phyloP scores from a whole-genome alignment of 306 rosid genomes.

The Acacia confusa region DNA sequence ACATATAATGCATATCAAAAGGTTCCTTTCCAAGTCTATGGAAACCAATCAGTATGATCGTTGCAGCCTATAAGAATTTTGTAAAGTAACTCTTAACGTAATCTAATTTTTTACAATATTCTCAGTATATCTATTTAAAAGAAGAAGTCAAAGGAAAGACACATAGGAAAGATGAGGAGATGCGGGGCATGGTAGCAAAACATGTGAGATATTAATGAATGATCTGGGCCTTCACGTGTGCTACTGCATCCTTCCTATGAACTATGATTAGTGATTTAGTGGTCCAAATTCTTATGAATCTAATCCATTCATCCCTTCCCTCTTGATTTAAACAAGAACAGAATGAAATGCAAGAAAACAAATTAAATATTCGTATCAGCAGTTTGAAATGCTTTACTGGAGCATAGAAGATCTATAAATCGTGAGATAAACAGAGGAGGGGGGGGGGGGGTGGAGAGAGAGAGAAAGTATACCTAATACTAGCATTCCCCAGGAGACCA shows the following conservation, averaged over 20 bases:
- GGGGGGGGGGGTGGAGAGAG: not conserved
- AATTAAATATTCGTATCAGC: not conserved
- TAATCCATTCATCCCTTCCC: not conserved
- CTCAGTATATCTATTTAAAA: too few species aligned
- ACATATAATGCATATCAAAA: not conserved
- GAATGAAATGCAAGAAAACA: conserved; percentile 14
- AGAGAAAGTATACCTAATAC: conserved; percentile 52
- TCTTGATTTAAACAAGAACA: not conserved
- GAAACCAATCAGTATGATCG: conserved; percentile 15
- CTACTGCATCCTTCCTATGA: not conserved
- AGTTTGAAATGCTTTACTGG: conserved; percentile 20
- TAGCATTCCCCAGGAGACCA: conserved; percentile 59
- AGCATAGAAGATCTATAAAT: conserved; percentile 14
- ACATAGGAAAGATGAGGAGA: not conserved
- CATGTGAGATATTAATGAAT: not conserved
- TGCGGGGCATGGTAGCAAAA: not conserved
- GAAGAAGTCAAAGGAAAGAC: not conserved
- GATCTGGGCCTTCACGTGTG: not conserved
- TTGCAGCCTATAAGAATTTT: conserved; percentile 22
- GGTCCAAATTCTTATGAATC: not conserved
- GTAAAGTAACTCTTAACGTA: conserved; percentile 10
- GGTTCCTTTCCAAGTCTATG: conserved; percentile 19
- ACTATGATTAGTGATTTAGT: not conserved
- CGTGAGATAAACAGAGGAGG: not conserved
- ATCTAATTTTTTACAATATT: not conserved